Evolutionary conservation across 257 asterid species (phyloP), one percentile per base, ranked within the genome.

Genomic region (Fraxinus americana): DNA sequence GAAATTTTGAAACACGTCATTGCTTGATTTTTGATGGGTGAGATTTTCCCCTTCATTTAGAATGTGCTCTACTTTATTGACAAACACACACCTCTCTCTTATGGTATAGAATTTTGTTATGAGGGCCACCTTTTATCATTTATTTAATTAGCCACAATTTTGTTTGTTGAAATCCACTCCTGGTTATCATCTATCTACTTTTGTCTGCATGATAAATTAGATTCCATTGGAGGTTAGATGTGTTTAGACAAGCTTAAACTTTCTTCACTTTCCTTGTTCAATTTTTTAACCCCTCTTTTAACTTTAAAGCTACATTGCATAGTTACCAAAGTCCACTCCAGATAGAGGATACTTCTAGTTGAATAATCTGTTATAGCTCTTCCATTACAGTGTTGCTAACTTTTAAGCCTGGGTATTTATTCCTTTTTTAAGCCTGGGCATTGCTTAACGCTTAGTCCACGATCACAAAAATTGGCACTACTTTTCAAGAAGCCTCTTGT

Each of bases 161-260:
- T 69, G 50, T 36, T 65, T 35, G 41, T 77, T 63, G 57, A 68
- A 27, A 71, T 45, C 50, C 38, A 25, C 30, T 21, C 59, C 50
- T 30, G 41, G n/a, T 73, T 69, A n/a, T 74, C 66, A 54, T 73
- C 74, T 38, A 35, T 52, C 48, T 30, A 67, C 66, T 77, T 67
- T 50, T 59, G 2, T 67, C 41, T 2, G 14, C 76, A 54, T 39
- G 67, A 75, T 19, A 59, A 19, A 30, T 79, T 25, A 39, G 68
- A 78, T 59, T 29, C 30, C 27, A 48, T 43, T 74, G 41, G 45
- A 38, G 72, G 45, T 69, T 72, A 19, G 39, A 30, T 48, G 21
- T 67, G 41, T 66, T 69, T 25, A 69, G 43, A 75, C 43, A 50
- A 16, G 5, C 68, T 29, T 19, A 29, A n/a, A 59, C 73, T 35